Evolutionary conservation across 257 asterid species (phyloP).

Genomic region (Nicotiana tomentosiformis): DNA sequence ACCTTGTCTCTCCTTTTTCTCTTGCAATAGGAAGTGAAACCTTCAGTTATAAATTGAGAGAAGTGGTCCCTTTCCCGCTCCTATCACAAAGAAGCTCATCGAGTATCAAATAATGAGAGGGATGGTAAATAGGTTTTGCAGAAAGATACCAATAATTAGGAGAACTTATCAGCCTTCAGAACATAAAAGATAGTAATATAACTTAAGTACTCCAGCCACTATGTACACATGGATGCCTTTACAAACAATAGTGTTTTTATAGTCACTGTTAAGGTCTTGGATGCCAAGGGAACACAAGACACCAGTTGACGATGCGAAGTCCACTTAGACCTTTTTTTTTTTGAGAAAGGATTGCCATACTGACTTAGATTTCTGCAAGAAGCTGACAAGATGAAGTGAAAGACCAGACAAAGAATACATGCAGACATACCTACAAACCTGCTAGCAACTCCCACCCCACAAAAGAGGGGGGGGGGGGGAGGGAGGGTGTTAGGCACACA

Average conservation of each 20-base stretch:
- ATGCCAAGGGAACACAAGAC: background rate
- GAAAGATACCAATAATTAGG: background rate
- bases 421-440: background rate
- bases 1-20: conserved; percentile 98
- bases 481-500: background rate
- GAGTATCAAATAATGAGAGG: background rate
- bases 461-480: background rate
- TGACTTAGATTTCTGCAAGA: background rate
- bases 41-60: conserved; percentile 94
- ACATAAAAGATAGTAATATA: background rate
- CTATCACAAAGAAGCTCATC: conserved; percentile 31
- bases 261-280: background rate
- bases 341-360: background rate
- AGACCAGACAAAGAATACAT: background rate
- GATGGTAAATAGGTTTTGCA: background rate
- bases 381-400: background rate
- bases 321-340: background rate
- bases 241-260: background rate
- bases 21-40: conserved; percentile 96
- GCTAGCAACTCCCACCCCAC: background rate
- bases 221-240: background rate
- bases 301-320: background rate
- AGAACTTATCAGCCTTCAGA: background rate
- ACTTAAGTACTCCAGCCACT: background rate
- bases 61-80: conserved; percentile 96